These are phyloP conservation scores for Pyrus hybrid DNA, from an alignment of 331 rosid species.

Conservation along the genomic window DNA sequence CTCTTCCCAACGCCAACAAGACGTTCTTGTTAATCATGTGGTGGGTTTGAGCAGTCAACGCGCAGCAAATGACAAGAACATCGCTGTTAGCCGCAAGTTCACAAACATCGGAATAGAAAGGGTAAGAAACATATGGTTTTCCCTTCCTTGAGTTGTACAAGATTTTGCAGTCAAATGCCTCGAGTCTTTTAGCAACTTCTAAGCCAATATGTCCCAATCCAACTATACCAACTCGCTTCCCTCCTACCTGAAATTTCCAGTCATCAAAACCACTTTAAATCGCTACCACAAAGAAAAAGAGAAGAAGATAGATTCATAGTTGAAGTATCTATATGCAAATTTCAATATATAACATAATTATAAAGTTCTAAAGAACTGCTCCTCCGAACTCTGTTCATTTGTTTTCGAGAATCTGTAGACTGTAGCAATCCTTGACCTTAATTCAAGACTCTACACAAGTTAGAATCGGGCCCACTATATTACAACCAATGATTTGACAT, in stretches of 20 bases:
- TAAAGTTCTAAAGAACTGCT: neutral
- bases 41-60: conserved; percentile 7
- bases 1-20: conserved; percentile 13
- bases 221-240: neutral
- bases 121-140: conserved; percentile 12
- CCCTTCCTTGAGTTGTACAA: conserved; percentile 22
- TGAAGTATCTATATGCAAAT: neutral
- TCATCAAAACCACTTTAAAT: neutral
- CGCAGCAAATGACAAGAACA: conserved; percentile 15
- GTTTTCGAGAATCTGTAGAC: no score
- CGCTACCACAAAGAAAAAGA: neutral
- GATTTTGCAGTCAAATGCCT: conserved; percentile 29
- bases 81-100: conserved; percentile 22
- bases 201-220: conserved; percentile 33
- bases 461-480: neutral
- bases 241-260: conserved; percentile 8
- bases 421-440: no score
- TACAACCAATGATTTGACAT: neutral
- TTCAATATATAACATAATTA: neutral
- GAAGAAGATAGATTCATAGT: neutral
- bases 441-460: no score
- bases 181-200: conserved; percentile 27
- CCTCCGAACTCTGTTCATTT: no score
- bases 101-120: neutral
- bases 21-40: conserved; percentile 17